Percentiles rank a stretch among this genome's conserved stretches.
Conservation (phyloP, 345 rosid genomes). For the Brassica napus region Da-Ae NC_063445.1:46002501-46003000, state of each 20-base stretch:
- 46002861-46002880: not conserved
- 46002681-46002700: constrained; percentile 9
- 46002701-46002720: constrained; percentile 3
- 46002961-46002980: not conserved
- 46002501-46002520: not conserved
- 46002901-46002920: not conserved
- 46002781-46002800: constrained; percentile 60
- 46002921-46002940: not conserved
- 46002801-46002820: constrained; percentile 96
- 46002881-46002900: constrained; percentile 4
- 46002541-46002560: too few species aligned
- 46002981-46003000: not conserved
- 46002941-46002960: not conserved
- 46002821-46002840: constrained; percentile 97
- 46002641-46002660: constrained; percentile 17
- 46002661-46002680: constrained; percentile 3
- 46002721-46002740: constrained; percentile 4
- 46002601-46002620: constrained; percentile 6
- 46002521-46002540: not conserved
- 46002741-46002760: not conserved
- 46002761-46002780: not conserved
- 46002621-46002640: constrained; percentile 21
- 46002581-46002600: constrained; percentile 3
- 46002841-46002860: constrained; percentile 42
- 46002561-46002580: too few species aligned